Evolutionary conservation across 768 basidiomycete genomes (phyloP), one percentile per base, ranked within the genome.

Genomic region (Naganishia vishniacii): DNA sequence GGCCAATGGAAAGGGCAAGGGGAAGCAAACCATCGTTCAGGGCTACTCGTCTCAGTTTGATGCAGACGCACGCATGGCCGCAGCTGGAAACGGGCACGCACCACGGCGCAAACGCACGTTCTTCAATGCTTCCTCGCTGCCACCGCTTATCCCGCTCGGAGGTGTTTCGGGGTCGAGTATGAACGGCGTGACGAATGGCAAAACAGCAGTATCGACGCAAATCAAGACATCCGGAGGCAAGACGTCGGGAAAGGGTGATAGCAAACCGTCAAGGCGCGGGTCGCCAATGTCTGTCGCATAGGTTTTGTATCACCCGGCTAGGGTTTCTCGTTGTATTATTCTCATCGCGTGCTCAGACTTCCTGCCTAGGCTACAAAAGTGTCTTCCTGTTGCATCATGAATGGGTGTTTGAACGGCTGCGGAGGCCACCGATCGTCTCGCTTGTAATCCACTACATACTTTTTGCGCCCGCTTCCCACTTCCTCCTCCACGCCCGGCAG

Each of bases 401-500:
- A 64, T 25, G 56, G 56, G 16, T 59, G 51, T 32, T 65, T 65
- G 40, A 61, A 46, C 11, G 46, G 48, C 59, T 67, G 69, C 12
- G 68, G 68, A n/a, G 70, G 70, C 68, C 68, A 71, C 8, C 46
- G 25, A 18, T 28, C 15, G 37, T 69, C 68, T 11, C 12, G 37
- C 32, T 60, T 31, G 61, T 64, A 71, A 9, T 60, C 46, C 1
- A 70, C 69, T 1, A 29, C 31, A 41, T 61, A 70, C 32, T 40
- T 32, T 34, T 46, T 65, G 32, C 56, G 59, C 0, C 73, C 73
- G 47, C 66, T 68, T 2, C 73, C 73, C 13, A 74, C 34, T 32
- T 32, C 46, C 41, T 64, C 69, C 9, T 53, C 37, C 23, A 59
- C 44, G 18, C 69, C 71, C 15, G 68, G 68, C 51, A 74, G 31